Evolutionary conservation across 306 rosid genomes (phyloP), one percentile per base, ranked within the genome.

Genomic region (Vigna hirtella): DNA sequence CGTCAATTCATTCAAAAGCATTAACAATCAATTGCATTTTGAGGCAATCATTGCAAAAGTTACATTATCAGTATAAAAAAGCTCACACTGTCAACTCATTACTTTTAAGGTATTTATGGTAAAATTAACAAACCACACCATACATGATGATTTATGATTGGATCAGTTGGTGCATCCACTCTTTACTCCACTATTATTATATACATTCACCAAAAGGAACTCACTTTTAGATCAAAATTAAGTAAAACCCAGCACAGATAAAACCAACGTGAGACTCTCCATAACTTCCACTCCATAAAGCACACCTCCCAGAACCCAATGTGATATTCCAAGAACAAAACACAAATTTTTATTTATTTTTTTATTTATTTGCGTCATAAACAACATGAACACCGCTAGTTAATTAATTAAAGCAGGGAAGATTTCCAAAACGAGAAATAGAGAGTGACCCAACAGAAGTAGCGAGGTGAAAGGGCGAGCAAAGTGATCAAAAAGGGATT

Each of bases 371-470:
- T 13, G 9, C 11, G 62, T 30, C 15, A 34, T 24, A 80, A n/a
- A 52, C 2, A 40, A 6, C 59, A 58, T 43, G 61, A 72, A 28
- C 36, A 66, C 56, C 42, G 51, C 48, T 51, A 36, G 51, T 56
- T 51, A 36, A 70, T 51, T 51, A 65, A 56, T 20, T 32, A 57
- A 56, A 38, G 56, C 63, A 59, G 8, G 16, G 2, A 64, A 40
- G 42, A 40, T 26, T 76, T 13, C 30, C 57, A 67, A 47, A 79
- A 57, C 55, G 57, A 80, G 28, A 66, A 81, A 74, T 38, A 81
- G 48, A 67, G 74, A 55, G 66, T 42, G 53, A 74, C 43, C 78
- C 32, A 62, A 14, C 18, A 57, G 48, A 75, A 72, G 42, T 18
- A 6, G 24, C 38, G 47, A 38, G 24, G 18, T 28, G 30, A 79